These are phyloP conservation scores for Alternaria angustiovoidea DNA, from an alignment of 2,329 filamentous ascomycete genomes.

Conservation along the genomic window DNA sequence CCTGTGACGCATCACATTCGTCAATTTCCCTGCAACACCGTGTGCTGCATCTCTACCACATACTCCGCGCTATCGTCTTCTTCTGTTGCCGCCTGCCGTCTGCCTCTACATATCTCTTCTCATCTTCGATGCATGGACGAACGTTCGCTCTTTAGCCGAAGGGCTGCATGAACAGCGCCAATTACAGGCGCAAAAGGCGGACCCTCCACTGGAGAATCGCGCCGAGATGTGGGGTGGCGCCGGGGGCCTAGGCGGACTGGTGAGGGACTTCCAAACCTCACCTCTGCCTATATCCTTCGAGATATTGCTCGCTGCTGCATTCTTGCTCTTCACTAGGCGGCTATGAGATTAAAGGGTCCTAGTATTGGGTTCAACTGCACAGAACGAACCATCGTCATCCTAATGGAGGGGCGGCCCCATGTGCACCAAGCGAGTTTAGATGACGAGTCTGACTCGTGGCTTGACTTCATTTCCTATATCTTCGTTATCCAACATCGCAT, in stretches of 20 bases:
- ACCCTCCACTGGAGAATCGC: conserved; percentile 28
- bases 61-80: conserved; percentile 8
- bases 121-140: conserved; percentile 17
- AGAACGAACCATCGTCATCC: conserved; percentile 20
- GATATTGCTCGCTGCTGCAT: conserved; percentile 20
- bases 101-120: conserved; percentile 6
- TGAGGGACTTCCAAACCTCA: conserved; percentile 40
- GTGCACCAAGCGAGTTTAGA: conserved; percentile 30
- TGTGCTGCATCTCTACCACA: conserved; percentile 33
- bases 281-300: conserved; percentile 35
- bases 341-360: conserved; percentile 46
- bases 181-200: conserved; percentile 24
- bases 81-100: conserved; percentile 11
- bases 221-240: conserved; percentile 29
- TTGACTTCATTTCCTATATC: conserved; percentile 46
- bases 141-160: conserved; percentile 31
- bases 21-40: conserved; percentile 44
- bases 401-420: conserved; percentile 30
- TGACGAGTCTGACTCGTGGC: conserved; percentile 46
- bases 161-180: conserved; percentile 34
- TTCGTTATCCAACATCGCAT: conserved; percentile 18
- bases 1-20: conserved; percentile 33
- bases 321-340: conserved; percentile 24
- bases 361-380: conserved; percentile 24
- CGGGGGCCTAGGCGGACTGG: conserved; percentile 14